Conservation (phyloP, 441 rosid species). For the Raphanus hybrid region DNA sequence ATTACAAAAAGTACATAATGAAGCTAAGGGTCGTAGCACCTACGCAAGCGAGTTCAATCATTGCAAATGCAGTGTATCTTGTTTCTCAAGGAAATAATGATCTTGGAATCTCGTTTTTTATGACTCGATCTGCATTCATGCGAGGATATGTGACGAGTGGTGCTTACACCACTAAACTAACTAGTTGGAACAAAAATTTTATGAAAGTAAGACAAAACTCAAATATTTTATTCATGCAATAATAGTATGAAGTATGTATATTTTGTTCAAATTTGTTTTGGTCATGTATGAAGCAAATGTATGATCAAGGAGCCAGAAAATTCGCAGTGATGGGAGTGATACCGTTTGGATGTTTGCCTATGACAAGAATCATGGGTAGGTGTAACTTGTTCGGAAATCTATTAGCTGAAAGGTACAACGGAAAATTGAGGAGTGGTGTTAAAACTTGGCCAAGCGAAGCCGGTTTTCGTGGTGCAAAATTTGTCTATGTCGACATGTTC, state of each 20-base stretch:
- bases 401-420: conserved; percentile 46
- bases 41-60: conserved; percentile 41
- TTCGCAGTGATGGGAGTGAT: conserved; percentile 45
- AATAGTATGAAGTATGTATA: conserved; percentile 11
- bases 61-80: conserved; percentile 47
- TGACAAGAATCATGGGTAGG: conserved; percentile 34
- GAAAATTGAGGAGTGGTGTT: conserved; percentile 13
- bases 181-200: conserved; percentile 37
- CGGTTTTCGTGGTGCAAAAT: conserved; percentile 46
- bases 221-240: neutral
- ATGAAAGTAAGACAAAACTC: conserved; percentile 34
- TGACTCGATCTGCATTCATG: neutral
- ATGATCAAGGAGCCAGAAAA: conserved; percentile 39
- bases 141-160: neutral
- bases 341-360: conserved; percentile 40
- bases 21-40: conserved; percentile 49
- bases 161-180: conserved; percentile 28
- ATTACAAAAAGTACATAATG: conserved; percentile 56
- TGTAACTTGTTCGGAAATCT: conserved; percentile 30
- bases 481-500: conserved; percentile 64
- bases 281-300: conserved; percentile 29
- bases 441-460: conserved; percentile 24
- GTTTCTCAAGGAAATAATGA: conserved; percentile 46
- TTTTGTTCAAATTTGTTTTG: conserved; percentile 9
- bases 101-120: conserved; percentile 37